These are phyloP conservation scores for Zygosaccharomyces gambellarensis DNA, from an alignment of 805 yeast genomes.

Conservation along the genomic window DNA sequence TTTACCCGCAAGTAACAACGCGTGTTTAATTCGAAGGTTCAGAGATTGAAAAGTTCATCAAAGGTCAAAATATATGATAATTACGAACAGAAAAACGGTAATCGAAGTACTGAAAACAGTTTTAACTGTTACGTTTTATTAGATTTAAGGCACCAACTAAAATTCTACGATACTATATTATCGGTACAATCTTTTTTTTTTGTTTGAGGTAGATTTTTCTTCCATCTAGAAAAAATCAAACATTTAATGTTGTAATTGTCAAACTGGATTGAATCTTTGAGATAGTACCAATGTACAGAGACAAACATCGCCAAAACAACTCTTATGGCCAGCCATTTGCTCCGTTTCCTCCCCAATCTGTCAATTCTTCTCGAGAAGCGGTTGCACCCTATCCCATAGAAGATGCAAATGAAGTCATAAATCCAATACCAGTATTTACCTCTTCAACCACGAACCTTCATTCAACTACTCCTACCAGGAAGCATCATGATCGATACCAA, in stretches of 20 bases:
- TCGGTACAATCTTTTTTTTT: background rate
- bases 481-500: slow-evolving; percentile 14
- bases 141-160: background rate
- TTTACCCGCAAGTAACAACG: slow-evolving; percentile 5
- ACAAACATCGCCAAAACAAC: slow-evolving; percentile 10
- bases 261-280: background rate
- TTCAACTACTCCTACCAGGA: background rate
- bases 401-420: slow-evolving; percentile 17
- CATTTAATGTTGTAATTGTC: background rate
- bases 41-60: background rate
- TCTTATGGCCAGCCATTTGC: slow-evolving; percentile 24
- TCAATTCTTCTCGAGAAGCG: slow-evolving; percentile 5
- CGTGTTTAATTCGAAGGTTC: background rate
- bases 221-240: background rate
- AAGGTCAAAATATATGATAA: background rate
- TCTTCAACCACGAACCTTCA: slow-evolving; percentile 5
- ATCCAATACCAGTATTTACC: slow-evolving; percentile 14
- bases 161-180: background rate
- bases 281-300: slow-evolving; percentile 10
- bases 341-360: slow-evolving; percentile 20
- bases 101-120: background rate
- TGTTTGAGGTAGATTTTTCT: background rate
- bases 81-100: background rate
- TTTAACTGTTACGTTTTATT: background rate
- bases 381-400: slow-evolving; percentile 23